Evolutionary conservation across 805 yeast species (phyloP).

Genomic region (Metschnikowia reukaufii): DNA sequence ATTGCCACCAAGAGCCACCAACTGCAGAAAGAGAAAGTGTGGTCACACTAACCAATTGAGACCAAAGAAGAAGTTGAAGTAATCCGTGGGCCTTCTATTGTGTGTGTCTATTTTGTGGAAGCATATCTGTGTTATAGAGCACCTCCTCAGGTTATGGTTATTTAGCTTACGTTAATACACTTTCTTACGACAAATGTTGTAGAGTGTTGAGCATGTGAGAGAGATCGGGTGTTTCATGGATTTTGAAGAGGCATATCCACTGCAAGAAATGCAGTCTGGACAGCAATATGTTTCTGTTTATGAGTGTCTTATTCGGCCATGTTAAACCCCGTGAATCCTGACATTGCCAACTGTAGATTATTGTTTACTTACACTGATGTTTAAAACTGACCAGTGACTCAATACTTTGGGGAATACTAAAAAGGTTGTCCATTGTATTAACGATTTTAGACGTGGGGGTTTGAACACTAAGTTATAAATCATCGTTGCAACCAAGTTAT

Average conservation of each 20-base stretch:
- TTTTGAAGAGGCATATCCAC: neutral
- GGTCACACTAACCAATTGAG: slow-evolving; percentile 99
- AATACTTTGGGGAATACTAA: no score
- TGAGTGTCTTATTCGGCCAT: neutral
- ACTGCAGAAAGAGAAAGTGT: slow-evolving; percentile 99
- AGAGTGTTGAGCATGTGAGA: slow-evolving; percentile 10
- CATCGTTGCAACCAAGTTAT: no score
- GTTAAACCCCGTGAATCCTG: neutral
- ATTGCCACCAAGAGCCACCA: slow-evolving; percentile 99
- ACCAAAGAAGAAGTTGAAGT: slow-evolving; percentile 99
- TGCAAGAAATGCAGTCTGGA: neutral
- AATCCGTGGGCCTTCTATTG: slow-evolving; percentile 39
- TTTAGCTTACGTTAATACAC: slow-evolving; percentile 22
- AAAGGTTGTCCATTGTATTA: no score
- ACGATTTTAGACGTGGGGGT: no score
- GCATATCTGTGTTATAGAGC: slow-evolving; percentile 3
- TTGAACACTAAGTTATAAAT: no score
- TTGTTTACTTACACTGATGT: no score
- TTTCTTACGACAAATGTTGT: slow-evolving; percentile 16
- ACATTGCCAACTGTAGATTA: slow-evolving; percentile 5
- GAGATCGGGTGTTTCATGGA: neutral
- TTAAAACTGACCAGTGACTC: no score
- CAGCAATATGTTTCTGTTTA: neutral
- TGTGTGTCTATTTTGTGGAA: slow-evolving; percentile 16
- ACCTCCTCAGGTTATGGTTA: slow-evolving; percentile 13